Conservation (phyloP, 495 filamentous ascomycete species). For the Podospora pseudopauciseta region DNA sequence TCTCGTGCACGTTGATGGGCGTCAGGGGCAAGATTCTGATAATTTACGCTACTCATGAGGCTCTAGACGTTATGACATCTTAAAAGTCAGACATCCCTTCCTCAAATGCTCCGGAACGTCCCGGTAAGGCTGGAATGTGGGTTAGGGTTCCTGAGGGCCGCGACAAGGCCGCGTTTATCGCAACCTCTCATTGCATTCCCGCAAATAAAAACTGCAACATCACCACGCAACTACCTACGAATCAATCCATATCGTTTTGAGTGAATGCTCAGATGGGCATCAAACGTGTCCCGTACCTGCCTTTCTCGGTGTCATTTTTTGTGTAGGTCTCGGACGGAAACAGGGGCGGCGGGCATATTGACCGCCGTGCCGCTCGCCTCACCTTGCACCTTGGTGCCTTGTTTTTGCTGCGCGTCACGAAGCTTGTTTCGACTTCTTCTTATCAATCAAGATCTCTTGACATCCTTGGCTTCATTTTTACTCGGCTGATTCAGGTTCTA, state of each 20-base stretch:
- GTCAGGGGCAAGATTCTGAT: background rate
- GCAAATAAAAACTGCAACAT: background rate
- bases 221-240: background rate
- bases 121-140: background rate
- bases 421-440: background rate
- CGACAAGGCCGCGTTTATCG: background rate
- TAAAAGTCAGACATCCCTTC: background rate
- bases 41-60: background rate
- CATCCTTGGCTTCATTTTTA: background rate
- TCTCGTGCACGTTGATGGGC: background rate
- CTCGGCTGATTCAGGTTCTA: background rate
- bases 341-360: background rate
- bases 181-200: background rate
- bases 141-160: background rate
- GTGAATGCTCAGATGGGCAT: background rate
- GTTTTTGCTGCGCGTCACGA: background rate
- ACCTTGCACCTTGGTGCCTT: background rate
- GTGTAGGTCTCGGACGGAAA: background rate
- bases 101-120: background rate
- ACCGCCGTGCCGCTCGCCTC: background rate
- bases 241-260: background rate
- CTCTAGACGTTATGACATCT: background rate
- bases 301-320: background rate
- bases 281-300: background rate
- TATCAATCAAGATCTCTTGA: background rate